Percentiles rank a stretch among this genome's conserved stretches.
These are phyloP conservation scores for Trichoderma erinaceum DNA, from an alignment of 495 filamentous ascomycete species.

Conservation along the genomic window DNA sequence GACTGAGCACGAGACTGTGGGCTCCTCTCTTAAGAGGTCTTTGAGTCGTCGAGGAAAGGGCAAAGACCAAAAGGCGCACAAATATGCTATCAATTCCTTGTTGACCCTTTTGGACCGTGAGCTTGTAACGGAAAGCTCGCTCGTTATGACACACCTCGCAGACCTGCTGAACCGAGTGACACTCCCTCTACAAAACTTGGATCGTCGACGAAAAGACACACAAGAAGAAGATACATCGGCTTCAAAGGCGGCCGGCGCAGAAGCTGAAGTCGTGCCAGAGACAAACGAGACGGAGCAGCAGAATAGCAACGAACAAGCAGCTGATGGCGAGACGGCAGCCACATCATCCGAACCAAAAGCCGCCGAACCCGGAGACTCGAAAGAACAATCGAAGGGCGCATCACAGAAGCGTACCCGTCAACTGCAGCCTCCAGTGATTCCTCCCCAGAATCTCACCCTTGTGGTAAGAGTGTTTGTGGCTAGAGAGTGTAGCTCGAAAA, in stretches of 20 bases:
- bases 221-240: constrained; percentile 54
- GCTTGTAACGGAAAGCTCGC: constrained; percentile 88
- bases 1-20: constrained; percentile 82
- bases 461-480: constrained; percentile 95
- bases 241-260: constrained; percentile 54
- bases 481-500: constrained; percentile 92
- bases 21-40: constrained; percentile 65
- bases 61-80: constrained; percentile 72
- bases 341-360: constrained; percentile 21
- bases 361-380: constrained; percentile 14
- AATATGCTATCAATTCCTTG: constrained; percentile 86
- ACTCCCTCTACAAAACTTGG: constrained; percentile 71
- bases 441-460: constrained; percentile 80
- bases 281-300: constrained; percentile 20
- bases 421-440: constrained; percentile 78
- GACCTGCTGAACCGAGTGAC: constrained; percentile 82
- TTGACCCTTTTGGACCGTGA: constrained; percentile 82
- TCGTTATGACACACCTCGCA: constrained; percentile 91
- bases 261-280: constrained; percentile 35
- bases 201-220: constrained; percentile 73
- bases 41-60: constrained; percentile 78
- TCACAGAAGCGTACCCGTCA: constrained; percentile 62
- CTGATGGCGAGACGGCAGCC: constrained; percentile 20
- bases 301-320: constrained; percentile 24
- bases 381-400: constrained; percentile 39